Percentiles rank a stretch among this genome's conserved stretches.
These are phyloP conservation scores for Rhynchosporium graminicola DNA, from an alignment of 2,329 filamentous ascomycete genomes.

Conservation along the genomic window DNA sequence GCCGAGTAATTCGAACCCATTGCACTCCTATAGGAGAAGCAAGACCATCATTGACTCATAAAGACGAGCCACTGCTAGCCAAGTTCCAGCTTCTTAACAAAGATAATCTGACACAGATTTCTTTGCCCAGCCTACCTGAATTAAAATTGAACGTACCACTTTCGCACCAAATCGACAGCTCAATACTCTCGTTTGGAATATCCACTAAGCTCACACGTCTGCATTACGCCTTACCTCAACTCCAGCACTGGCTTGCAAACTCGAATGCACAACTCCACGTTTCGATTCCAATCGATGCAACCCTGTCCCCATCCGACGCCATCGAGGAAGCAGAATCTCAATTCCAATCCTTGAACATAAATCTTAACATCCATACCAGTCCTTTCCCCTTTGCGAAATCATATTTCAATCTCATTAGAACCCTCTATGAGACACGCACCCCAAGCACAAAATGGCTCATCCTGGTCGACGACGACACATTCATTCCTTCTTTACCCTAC, in stretches of 20 bases:
- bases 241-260: slow-evolving; percentile 34
- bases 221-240: slow-evolving; percentile 27
- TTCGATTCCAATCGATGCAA: slow-evolving; percentile 19
- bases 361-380: slow-evolving; percentile 25
- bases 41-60: slow-evolving; percentile 23
- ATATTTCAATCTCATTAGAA: slow-evolving; percentile 35
- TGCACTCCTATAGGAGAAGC: slow-evolving; percentile 4
- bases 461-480: slow-evolving; percentile 38
- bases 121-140: not conserved
- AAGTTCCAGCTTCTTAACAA: slow-evolving; percentile 1
- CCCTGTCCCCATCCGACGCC: slow-evolving; percentile 18
- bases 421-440: slow-evolving; percentile 32
- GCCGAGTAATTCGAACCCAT: slow-evolving; percentile 26
- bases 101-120: not conserved
- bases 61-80: slow-evolving; percentile 22
- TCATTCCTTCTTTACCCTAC: slow-evolving; percentile 33
- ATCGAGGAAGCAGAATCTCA: slow-evolving; percentile 21
- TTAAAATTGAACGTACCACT: slow-evolving; percentile 28
- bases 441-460: slow-evolving; percentile 34
- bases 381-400: slow-evolving; percentile 21
- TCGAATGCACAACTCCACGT: slow-evolving; percentile 28
- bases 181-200: slow-evolving; percentile 34
- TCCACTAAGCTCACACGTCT: slow-evolving; percentile 31
- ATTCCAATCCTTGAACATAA: slow-evolving; percentile 24
- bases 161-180: slow-evolving; percentile 27